Percentiles rank a stretch among this genome's conserved stretches.
These are phyloP conservation scores for Edaphochlamys debaryana DNA, from an alignment of 139 green algal genomes.

Conservation along the genomic window DNA sequence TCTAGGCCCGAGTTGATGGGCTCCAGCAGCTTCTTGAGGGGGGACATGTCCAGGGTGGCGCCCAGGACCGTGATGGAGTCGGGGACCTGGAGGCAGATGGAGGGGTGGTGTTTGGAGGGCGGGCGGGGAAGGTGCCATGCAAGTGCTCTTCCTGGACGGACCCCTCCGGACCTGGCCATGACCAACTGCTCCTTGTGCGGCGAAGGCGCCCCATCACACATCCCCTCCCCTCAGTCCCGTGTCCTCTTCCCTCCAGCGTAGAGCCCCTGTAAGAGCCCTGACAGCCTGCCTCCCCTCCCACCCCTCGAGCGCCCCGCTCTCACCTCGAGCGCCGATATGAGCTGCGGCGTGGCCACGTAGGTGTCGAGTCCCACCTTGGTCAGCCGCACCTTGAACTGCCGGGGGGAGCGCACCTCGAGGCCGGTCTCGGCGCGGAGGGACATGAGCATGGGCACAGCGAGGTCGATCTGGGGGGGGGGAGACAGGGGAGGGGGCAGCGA, in stretches of 20 bases:
- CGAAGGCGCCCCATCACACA: too few species aligned
- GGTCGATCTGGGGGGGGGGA: conserved; percentile 34
- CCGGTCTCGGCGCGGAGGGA: conserved; percentile 47
- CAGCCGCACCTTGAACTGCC: conserved; percentile 56
- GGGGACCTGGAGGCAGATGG: neutral
- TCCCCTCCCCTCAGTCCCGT: too few species aligned
- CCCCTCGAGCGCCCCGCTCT: too few species aligned
- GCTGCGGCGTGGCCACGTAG: conserved; percentile 52
- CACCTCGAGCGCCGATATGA: conserved; percentile 51
- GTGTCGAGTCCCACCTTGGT: conserved; percentile 52
- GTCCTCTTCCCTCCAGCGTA: too few species aligned
- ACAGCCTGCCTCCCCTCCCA: neutral
- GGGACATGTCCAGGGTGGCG: conserved; percentile 48
- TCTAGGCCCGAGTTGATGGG: conserved; percentile 48
- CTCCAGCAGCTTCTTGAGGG: conserved; percentile 41
- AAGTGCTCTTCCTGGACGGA: too few species aligned
- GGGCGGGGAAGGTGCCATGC: neutral
- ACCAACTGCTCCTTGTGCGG: too few species aligned
- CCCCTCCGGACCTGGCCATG: too few species aligned
- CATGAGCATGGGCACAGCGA: conserved; percentile 41
- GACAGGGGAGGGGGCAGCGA: neutral
- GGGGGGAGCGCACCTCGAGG: conserved; percentile 52
- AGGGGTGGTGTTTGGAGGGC: neutral
- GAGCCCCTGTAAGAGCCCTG: neutral
- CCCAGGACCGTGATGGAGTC: conserved; percentile 67